Evolutionary conservation across 176 grass and related monocot genomes (phyloP), one percentile per base, ranked within the genome.

Genomic region (Otatea glauca): DNA sequence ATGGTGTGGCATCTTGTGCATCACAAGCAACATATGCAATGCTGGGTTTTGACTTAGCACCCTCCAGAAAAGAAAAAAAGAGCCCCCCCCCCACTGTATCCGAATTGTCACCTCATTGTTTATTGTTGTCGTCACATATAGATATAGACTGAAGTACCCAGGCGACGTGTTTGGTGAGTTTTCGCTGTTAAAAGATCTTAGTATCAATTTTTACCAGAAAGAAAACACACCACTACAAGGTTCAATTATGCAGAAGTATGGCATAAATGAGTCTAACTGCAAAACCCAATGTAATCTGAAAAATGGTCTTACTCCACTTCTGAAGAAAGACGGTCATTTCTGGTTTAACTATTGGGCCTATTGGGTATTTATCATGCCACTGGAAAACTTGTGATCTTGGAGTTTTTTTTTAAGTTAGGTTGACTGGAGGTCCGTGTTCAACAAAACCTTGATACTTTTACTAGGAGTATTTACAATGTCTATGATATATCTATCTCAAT

Each of bases 11-110:
- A 18, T 21, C 20, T 81, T 74, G 72, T 75, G 76, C 62, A 53
- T 67, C 50, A 80, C 82, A 81, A 80, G 81, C 42, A 76, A 81
- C 61, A 29, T 29, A 29, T 29, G 35, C 35, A 37, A 37, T 37
- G 35, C 35, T 37, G 4, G 4, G 35, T 37, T 37, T 37, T 37
- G 35, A 37, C 35, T 37, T 37, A 4, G 4, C 35, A 37, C 35
- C 35, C 4, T 37, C 35, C 35, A 3, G n/a, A 47, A 72, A 56
- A 65, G 14, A 66, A 38, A 17, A 17, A 43, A 9, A 20, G 4
- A 80, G 11, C 9, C 37, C 21, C 49, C 63, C 21, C 38, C 21
- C 49, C 63, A 21, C 38, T 76, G 49, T 76, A 20, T 59, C 15
- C 8, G 44, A 71, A 74, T 47, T 34, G 72, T 34, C 44, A 53